These are phyloP conservation scores for Coleophoma eucalyptorum DNA, from an alignment of 2,329 filamentous ascomycete genomes.

Conservation along the genomic window DNA sequence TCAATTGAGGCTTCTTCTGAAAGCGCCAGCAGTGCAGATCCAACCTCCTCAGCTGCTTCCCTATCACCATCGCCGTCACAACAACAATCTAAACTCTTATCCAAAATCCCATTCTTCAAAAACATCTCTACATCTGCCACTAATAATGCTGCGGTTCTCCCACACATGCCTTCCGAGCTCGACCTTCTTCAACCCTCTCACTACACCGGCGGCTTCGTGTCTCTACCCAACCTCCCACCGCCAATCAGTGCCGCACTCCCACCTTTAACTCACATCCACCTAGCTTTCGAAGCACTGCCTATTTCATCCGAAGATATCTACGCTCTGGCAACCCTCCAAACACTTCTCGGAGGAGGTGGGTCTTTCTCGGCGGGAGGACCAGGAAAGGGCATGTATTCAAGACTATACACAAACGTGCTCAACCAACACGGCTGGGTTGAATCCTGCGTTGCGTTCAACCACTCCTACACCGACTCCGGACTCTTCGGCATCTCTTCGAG, in stretches of 20 bases:
- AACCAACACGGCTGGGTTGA: slow-evolving; percentile 99
- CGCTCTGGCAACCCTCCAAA: slow-evolving; percentile 91
- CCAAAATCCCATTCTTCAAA: slow-evolving; percentile 86
- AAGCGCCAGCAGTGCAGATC: slow-evolving; percentile 28
- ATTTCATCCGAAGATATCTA: slow-evolving; percentile 93
- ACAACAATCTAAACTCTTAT: slow-evolving; percentile 65
- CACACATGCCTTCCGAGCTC: slow-evolving; percentile 38
- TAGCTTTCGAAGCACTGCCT: slow-evolving; percentile 92
- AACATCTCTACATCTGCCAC: slow-evolving; percentile 75
- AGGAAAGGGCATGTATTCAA: slow-evolving; percentile 98
- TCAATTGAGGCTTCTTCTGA: slow-evolving; percentile 39
- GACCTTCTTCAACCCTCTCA: slow-evolving; percentile 65
- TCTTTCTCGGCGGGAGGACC: slow-evolving; percentile 96
- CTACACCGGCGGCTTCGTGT: slow-evolving; percentile 93
- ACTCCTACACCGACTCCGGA: slow-evolving; percentile 93
- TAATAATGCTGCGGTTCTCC: slow-evolving; percentile 52
- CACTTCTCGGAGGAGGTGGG: slow-evolving; percentile 89
- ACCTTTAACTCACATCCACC: slow-evolving; percentile 85
- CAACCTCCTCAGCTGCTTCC: slow-evolving; percentile 32
- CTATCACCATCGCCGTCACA: slow-evolving; percentile 35
- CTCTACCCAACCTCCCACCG: slow-evolving; percentile 75
- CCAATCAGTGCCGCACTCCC: slow-evolving; percentile 74
- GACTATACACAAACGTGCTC: slow-evolving; percentile 94
- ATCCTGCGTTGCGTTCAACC: slow-evolving; percentile 93
- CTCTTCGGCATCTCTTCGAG: slow-evolving; percentile 91